phyloP scores from a whole-genome alignment of 2,329 filamentous ascomycete species.

The Chaetomiaceae sp. region DNA sequence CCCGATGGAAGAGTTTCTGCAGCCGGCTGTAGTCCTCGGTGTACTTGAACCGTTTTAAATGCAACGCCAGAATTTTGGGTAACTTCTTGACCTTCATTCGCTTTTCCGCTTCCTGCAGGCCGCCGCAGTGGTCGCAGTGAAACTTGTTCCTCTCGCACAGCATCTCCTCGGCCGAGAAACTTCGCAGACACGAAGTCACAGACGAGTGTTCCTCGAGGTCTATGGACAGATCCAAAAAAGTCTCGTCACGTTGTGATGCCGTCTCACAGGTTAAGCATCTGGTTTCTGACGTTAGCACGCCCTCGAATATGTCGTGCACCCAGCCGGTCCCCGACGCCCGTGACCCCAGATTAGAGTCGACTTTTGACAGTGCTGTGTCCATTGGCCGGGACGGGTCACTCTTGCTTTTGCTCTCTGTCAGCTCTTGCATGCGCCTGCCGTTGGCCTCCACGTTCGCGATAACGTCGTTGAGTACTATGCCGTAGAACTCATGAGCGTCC shows the following conservation, averaged over 20 bases:
- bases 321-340: slow-evolving; percentile 68
- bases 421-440: slow-evolving; percentile 59
- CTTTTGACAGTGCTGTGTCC: slow-evolving; percentile 33
- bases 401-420: slow-evolving; percentile 39
- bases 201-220: slow-evolving; percentile 94
- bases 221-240: slow-evolving; percentile 92
- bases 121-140: slow-evolving; percentile 95
- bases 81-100: slow-evolving; percentile 98
- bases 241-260: slow-evolving; percentile 89
- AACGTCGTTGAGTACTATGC: slow-evolving; percentile 90
- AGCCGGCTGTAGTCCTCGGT: slow-evolving; percentile 90
- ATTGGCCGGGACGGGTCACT: slow-evolving; percentile 50
- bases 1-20: slow-evolving; percentile 93
- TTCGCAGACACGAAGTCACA: slow-evolving; percentile 88
- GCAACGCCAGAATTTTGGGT: slow-evolving; percentile 84
- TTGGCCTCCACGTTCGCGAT: slow-evolving; percentile 92
- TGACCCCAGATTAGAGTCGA: slow-evolving; percentile 37
- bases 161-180: slow-evolving; percentile 98
- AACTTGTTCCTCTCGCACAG: slow-evolving; percentile 98
- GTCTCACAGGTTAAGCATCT: slow-evolving; percentile 96
- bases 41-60: slow-evolving; percentile 97
- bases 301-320: slow-evolving; percentile 97
- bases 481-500: slow-evolving; percentile 96
- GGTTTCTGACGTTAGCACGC: slow-evolving; percentile 90
- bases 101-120: slow-evolving; percentile 95